Evolutionary conservation across 2,329 filamentous ascomycete genomes (phyloP).

Genomic region (Nemania bipapillata): DNA sequence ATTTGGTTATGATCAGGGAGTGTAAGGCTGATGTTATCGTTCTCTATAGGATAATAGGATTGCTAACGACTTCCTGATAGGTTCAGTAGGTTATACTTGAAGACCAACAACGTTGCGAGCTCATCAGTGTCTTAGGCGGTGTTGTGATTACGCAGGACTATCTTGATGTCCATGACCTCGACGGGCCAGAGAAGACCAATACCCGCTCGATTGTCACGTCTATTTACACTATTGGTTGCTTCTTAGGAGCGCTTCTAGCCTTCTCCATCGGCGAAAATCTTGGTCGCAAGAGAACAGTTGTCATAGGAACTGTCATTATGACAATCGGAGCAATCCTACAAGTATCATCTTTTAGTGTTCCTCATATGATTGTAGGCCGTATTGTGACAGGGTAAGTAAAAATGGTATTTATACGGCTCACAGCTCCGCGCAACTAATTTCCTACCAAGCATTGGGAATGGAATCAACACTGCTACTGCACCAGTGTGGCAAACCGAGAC

Average conservation of each 20-base stretch:
- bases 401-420: slow-evolving; percentile 51
- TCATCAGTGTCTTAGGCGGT: slow-evolving; percentile 49
- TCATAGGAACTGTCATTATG: slow-evolving; percentile 58
- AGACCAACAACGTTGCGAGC: not conserved
- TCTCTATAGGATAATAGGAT: not conserved
- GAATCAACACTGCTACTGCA: slow-evolving; percentile 50
- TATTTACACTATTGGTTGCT: slow-evolving; percentile 57
- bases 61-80: not conserved
- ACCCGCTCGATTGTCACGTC: slow-evolving; percentile 60
- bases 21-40: slow-evolving; percentile 41
- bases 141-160: slow-evolving; percentile 66
- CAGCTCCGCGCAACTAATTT: not conserved
- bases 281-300: slow-evolving; percentile 57
- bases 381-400: slow-evolving; percentile 51
- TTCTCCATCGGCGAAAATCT: slow-evolving; percentile 57
- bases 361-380: slow-evolving; percentile 45
- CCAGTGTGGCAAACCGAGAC: slow-evolving; percentile 52
- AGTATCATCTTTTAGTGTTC: slow-evolving; percentile 51
- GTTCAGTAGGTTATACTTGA: slow-evolving; percentile 26
- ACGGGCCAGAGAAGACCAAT: slow-evolving; percentile 52
- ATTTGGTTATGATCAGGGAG: slow-evolving; percentile 61
- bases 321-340: slow-evolving; percentile 51
- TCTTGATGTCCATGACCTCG: slow-evolving; percentile 59
- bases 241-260: slow-evolving; percentile 56
- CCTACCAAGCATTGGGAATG: slow-evolving; percentile 55